These are phyloP conservation scores for Malus sylvestris DNA, from an alignment of 306 rosid genomes.

Conservation along the genomic window DNA sequence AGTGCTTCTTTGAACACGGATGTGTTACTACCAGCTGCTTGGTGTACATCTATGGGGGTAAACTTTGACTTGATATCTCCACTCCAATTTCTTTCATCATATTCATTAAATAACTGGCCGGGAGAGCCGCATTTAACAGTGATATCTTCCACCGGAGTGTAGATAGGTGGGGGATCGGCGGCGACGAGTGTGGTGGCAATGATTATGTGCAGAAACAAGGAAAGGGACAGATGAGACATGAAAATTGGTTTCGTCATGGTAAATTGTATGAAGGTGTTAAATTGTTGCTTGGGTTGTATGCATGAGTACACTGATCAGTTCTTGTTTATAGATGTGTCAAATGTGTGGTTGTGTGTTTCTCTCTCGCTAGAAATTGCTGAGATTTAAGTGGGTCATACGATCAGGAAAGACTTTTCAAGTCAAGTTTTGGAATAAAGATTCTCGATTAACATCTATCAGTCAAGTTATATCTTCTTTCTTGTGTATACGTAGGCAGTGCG, in stretches of 20 bases:
- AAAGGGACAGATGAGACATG: neutral
- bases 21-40: neutral
- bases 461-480: no score
- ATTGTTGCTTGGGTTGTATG: neutral
- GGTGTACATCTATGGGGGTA: neutral
- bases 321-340: neutral
- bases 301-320: neutral
- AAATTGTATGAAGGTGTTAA: neutral
- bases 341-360: neutral
- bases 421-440: no score
- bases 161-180: neutral
- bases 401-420: no score
- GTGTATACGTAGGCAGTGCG: no score
- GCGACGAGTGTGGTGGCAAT: neutral
- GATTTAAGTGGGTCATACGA: no score
- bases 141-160: neutral
- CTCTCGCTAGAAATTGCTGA: neutral
- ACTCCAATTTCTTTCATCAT: neutral
- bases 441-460: no score
- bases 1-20: neutral
- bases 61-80: neutral
- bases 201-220: neutral
- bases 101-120: accelerated
- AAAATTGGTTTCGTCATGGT: neutral
- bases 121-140: neutral